A percentile compares a stretch with the other conserved stretches of the same genome.
Conservation (phyloP, 768 basidiomycete genomes). For the Tricholomella constricta region DNA sequence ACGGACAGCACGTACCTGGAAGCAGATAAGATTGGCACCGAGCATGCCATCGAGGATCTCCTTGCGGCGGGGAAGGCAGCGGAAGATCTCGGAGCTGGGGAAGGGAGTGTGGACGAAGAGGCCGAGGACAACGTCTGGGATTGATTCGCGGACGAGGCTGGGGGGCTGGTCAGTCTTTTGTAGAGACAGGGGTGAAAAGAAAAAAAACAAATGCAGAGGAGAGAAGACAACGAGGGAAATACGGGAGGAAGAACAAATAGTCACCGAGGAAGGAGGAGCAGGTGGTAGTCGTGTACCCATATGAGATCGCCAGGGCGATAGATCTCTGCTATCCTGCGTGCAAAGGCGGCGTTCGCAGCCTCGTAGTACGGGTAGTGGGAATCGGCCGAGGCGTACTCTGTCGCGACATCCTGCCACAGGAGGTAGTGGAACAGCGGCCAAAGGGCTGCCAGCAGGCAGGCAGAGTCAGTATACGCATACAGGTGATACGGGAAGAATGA, state of each 20-base stretch:
- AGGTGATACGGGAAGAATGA: too few relatives aligned
- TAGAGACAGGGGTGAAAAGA: background rate
- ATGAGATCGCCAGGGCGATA: conserved; percentile 91
- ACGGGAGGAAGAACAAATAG: conserved; percentile 2
- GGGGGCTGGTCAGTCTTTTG: background rate
- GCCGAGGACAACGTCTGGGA: conserved; percentile 74
- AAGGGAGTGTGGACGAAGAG: conserved; percentile 98
- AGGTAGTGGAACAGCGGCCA: conserved; percentile 99
- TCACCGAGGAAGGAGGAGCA: conserved; percentile 80
- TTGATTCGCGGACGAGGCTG: conserved; percentile 70
- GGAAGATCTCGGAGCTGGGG: conserved; percentile 95
- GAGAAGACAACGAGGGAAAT: background rate
- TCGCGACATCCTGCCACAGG: conserved; percentile 95
- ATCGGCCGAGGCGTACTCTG: conserved; percentile 85
- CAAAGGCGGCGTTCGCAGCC: conserved; percentile 84
- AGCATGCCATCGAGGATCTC: conserved; percentile 98
- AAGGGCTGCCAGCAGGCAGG: too few relatives aligned
- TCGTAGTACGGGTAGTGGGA: conserved; percentile 80
- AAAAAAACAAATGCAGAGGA: background rate
- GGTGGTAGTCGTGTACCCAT: conserved; percentile 95
- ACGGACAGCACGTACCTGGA: conserved; percentile 57
- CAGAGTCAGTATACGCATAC: too few relatives aligned
- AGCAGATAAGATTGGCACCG: conserved; percentile 93
- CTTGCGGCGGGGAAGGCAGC: conserved; percentile 87
- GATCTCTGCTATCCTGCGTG: conserved; percentile 66